Percentiles rank a stretch among this genome's conserved stretches.
These are phyloP conservation scores for Kalmusia sp. DNA, from an alignment of 2,329 filamentous ascomycete species.

Conservation along the genomic window DNA sequence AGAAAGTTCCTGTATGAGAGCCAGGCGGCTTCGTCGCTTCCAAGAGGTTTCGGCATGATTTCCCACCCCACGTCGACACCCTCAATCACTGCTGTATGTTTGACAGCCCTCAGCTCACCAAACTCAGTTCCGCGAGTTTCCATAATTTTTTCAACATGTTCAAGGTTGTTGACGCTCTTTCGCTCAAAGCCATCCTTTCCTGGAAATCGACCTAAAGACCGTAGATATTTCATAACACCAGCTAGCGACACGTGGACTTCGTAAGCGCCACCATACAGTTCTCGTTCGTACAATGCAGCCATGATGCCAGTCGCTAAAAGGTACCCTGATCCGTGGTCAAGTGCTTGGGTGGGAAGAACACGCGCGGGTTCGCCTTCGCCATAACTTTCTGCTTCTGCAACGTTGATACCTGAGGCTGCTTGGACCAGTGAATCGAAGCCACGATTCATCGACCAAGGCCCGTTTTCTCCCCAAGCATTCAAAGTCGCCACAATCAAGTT, in stretches of 20 bases:
- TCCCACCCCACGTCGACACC: constrained; percentile 58
- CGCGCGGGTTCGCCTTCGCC: constrained; percentile 50
- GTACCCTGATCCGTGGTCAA: constrained; percentile 64
- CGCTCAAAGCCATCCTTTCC: constrained; percentile 54
- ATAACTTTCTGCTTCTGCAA: constrained; percentile 60
- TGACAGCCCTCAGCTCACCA: constrained; percentile 57
- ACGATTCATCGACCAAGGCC: constrained; percentile 55
- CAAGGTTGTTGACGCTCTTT: constrained; percentile 37
- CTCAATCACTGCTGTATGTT: constrained; percentile 57
- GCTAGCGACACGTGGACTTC: constrained; percentile 64
- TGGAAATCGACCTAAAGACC: constrained; percentile 60
- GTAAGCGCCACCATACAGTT: constrained; percentile 56
- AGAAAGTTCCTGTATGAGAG: too few species aligned
- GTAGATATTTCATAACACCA: constrained; percentile 63
- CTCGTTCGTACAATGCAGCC: constrained; percentile 59
- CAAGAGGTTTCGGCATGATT: constrained; percentile 58
- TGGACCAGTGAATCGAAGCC: constrained; percentile 66
- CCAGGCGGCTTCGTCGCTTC: constrained; percentile 56
- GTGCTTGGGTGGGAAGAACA: constrained; percentile 60
- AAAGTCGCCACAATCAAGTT: constrained; percentile 60
- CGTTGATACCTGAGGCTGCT: constrained; percentile 63
- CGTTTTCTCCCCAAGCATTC: constrained; percentile 59
- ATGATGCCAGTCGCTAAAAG: constrained; percentile 62
- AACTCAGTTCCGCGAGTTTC: constrained; percentile 56
- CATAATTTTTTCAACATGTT: constrained; percentile 46